Evolutionary conservation across 257 asterid species (phyloP).

Genomic region (Salvia rosmarinus): DNA sequence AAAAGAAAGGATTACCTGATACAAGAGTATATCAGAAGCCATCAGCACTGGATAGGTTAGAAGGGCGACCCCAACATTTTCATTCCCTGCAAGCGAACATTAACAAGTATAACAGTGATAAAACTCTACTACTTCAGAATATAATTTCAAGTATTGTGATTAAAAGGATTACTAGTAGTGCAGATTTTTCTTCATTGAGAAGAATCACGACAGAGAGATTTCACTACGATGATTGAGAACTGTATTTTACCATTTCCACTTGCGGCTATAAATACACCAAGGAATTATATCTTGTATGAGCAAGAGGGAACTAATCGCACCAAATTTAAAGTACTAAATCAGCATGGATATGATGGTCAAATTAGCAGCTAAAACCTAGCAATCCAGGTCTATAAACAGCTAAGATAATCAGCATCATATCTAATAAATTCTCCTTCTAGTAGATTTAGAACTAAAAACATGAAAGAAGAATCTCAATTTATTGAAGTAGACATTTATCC

Average conservation of each 20-base stretch:
- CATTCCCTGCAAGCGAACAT: constrained; percentile 62
- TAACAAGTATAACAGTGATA: neutral
- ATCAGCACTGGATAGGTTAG: constrained; percentile 93
- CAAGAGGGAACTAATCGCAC: constrained; percentile 3
- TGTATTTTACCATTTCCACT: neutral
- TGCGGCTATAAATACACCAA: constrained; percentile 1
- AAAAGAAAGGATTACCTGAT: constrained; percentile 58
- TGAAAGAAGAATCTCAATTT: neutral
- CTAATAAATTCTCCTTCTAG: neutral
- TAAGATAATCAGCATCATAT: neutral
- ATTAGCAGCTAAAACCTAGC: constrained; percentile 17
- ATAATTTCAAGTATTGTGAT: constrained; percentile 10
- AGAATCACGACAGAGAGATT: constrained; percentile 6
- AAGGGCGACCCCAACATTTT: constrained; percentile 94
- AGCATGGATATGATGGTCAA: neutral
- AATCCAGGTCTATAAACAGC: constrained; percentile 13
- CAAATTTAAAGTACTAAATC: neutral
- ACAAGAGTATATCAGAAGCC: constrained; percentile 96
- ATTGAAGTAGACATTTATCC: neutral
- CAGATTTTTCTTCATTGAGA: neutral
- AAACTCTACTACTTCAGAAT: neutral
- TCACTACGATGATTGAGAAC: neutral
- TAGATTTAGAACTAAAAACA: neutral
- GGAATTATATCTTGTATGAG: constrained; percentile 9
- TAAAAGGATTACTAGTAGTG: neutral